Conservation (phyloP, 306 rosid species). For the Heteromeles arbutifolia region DNA sequence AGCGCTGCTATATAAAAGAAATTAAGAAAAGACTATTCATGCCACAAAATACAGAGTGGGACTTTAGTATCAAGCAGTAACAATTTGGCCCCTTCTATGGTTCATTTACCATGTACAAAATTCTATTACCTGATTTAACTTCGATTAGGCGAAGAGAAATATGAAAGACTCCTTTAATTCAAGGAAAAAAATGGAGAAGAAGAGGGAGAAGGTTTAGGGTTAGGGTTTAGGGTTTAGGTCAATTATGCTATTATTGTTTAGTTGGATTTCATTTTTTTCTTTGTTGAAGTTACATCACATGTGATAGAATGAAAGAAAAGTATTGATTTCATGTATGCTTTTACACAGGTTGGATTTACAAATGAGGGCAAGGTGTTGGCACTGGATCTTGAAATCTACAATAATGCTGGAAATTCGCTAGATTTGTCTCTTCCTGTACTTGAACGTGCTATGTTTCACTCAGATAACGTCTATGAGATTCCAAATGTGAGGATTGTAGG, state of each 20-base stretch:
- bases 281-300: background rate
- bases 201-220: background rate
- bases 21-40: background rate
- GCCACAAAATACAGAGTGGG: background rate
- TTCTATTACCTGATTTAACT: background rate
- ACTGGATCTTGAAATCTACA: constrained; percentile 79
- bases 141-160: background rate
- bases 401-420: constrained; percentile 84
- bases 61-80: background rate
- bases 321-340: constrained; percentile 13
- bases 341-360: constrained; percentile 76
- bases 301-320: constrained; percentile 5
- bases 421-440: constrained; percentile 83
- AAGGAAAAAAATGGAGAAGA: background rate
- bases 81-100: background rate
- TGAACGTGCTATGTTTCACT: constrained; percentile 94
- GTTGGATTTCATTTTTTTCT: background rate
- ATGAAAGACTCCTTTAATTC: background rate
- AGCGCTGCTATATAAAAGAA: background rate
- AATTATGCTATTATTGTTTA: background rate
- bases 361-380: constrained; percentile 87
- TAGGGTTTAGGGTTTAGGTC: background rate
- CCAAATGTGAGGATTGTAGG: constrained; percentile 81
- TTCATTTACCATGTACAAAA: background rate
- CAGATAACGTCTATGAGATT: constrained; percentile 94